Base-by-base conservation (phyloP, 768 basidiomycete genomes). In the Mrakia frigida region DNA sequence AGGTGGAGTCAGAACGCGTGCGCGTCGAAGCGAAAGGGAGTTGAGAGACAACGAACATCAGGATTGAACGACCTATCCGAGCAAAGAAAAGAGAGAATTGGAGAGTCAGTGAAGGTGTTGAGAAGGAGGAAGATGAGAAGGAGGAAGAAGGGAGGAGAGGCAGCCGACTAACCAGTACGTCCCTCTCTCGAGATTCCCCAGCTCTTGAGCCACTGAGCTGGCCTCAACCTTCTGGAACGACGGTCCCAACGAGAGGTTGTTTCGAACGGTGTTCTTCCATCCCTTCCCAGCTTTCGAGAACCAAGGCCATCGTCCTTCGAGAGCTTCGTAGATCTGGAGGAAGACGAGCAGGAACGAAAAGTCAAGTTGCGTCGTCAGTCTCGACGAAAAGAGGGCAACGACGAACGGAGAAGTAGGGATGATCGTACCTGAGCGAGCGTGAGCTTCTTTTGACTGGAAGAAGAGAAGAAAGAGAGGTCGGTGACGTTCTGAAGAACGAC, bases 181-280 rank as follows among this genome's bases (percentile, higher is more conserved):
- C 16, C 63, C 63, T 21, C 63, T 11, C 33, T 65, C 63, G n/a
- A 28, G 11, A 14, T 10, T 35, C 9, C 60, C 60, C 2, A 21
- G 21, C 21, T 65, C 63, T 33, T 13, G 5, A 14, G n/a, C 33
- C 3, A 65, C 28, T 0, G 21, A 9, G 7, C 3, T 3, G 25
- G 21, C 63, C 9, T 65, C 63, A 10, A 31, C 18, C 37, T 65
- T 65, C 33, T 39, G 63, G 63, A 65, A 65, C 63, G 63, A 65
- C 7, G 63, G 63, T 33, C 63, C 63, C 6, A 65, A 16, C 63
- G 63, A 65, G 35, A 65, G 63, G 33, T 35, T 39, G 63, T 65
- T 65, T 65, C 63, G 63, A 39, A 65, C 63, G 33, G 63, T 65
- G 35, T 65, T 65, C 37, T 65, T 65, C 63, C 63, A 65, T 21